Evolutionary conservation across 2,329 filamentous ascomycete genomes (phyloP).

Genomic region (Huntiella omanensis): DNA sequence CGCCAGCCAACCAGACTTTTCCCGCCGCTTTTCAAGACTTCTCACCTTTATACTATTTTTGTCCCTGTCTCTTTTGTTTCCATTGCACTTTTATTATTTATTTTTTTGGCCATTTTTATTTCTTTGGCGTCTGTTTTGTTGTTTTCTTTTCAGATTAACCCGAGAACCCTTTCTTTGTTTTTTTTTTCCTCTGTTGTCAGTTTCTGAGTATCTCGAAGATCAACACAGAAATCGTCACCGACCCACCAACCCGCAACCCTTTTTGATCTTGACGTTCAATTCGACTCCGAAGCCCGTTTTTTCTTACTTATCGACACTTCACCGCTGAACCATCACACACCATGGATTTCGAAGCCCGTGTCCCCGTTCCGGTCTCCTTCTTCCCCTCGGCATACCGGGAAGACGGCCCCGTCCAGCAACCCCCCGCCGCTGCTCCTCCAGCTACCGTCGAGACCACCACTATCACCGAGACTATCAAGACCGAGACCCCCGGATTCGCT

Average conservation of each 20-base stretch:
- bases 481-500: not conserved
- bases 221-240: not conserved
- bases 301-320: not conserved
- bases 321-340: conserved; percentile 28
- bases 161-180: not conserved
- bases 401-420: conserved; percentile 18
- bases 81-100: not conserved
- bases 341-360: conserved; percentile 99
- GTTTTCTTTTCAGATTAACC: not conserved
- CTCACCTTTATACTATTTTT: not conserved
- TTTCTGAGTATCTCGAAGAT: not conserved
- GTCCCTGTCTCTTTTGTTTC: not conserved
- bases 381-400: conserved; percentile 93
- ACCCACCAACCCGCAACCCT: not conserved
- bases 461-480: conserved; percentile 18
- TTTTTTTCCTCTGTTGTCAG: not conserved
- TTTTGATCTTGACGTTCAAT: not conserved
- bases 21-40: no score
- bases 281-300: not conserved
- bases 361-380: conserved; percentile 99
- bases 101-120: not conserved
- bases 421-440: conserved; percentile 17
- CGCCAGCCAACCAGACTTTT: not conserved
- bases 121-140: not conserved
- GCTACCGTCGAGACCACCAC: conserved; percentile 12